These are phyloP conservation scores for Quercus glauca DNA, from an alignment of 306 rosid species.

Conservation along the genomic window DNA sequence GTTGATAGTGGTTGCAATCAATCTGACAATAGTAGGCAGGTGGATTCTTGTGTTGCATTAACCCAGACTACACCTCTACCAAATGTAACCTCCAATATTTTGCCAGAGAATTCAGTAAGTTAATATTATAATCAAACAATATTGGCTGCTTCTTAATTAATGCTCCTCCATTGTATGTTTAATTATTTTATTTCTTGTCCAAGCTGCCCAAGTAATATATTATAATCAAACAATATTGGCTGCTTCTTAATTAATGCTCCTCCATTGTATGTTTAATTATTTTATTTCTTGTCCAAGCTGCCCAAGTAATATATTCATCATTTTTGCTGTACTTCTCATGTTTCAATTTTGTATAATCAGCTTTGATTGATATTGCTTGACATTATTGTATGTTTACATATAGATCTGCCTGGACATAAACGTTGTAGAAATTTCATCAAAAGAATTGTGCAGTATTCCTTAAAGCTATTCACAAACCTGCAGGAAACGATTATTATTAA, in stretches of 20 bases:
- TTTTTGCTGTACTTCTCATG: neutral
- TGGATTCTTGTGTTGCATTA: slow-evolving; percentile 31
- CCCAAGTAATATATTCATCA: neutral
- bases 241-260: slow-evolving; percentile 15
- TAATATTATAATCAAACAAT: slow-evolving; percentile 5
- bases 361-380: neutral
- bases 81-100: slow-evolving; percentile 37
- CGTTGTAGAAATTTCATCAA: neutral
- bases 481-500: neutral
- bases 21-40: slow-evolving; percentile 41
- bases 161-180: too few relatives aligned
- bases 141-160: slow-evolving; percentile 19
- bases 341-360: neutral
- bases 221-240: slow-evolving; percentile 9
- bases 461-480: neutral
- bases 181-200: too few relatives aligned
- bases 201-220: too few relatives aligned
- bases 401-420: neutral
- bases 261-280: neutral
- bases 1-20: slow-evolving; percentile 34
- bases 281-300: neutral
- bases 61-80: slow-evolving; percentile 38
- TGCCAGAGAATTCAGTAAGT: slow-evolving; percentile 55
- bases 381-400: neutral
- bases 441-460: too few relatives aligned